Conservation (phyloP, 2,329 filamentous ascomycete species). For the Colletotrichum liaoningense region DNA sequence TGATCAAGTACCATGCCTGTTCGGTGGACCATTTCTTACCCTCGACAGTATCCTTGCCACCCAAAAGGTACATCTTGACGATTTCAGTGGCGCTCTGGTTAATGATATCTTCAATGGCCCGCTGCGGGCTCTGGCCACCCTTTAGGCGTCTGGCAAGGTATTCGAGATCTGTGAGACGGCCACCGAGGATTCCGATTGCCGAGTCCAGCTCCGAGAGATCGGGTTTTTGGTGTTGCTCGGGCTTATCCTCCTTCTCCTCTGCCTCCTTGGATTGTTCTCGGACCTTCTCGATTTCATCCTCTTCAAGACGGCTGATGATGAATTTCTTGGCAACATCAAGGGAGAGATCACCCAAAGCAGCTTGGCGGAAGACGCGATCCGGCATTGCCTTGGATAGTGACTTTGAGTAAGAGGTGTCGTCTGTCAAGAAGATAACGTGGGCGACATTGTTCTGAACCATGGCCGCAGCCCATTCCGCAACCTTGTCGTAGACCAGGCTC, state of each 20-base stretch:
- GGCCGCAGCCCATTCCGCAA: constrained; percentile 90
- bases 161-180: constrained; percentile 94
- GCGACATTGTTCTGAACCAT: constrained; percentile 89
- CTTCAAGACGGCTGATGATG: constrained; percentile 83
- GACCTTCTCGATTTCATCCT: constrained; percentile 46
- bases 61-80: constrained; percentile 89
- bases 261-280: constrained; percentile 38
- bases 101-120: constrained; percentile 89
- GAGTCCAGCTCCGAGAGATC: constrained; percentile 80
- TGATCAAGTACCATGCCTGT: constrained; percentile 92
- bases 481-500: constrained; percentile 78
- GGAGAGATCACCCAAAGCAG: constrained; percentile 87
- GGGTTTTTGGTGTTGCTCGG: constrained; percentile 42
- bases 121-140: constrained; percentile 82
- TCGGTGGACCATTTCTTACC: constrained; percentile 79
- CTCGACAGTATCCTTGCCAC: constrained; percentile 58
- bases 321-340: constrained; percentile 90
- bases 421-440: constrained; percentile 94
- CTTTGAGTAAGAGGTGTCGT: constrained; percentile 89
- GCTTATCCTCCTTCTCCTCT: constrained; percentile 43
- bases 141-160: constrained; percentile 92
- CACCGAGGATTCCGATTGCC: constrained; percentile 85
- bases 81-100: constrained; percentile 91
- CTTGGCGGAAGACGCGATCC: constrained; percentile 88
- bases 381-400: constrained; percentile 87